Percentiles rank a stretch among this genome's conserved stretches.
phyloP scores from a whole-genome alignment of 768 basidiomycete genomes.

The Suillus lakei region DNA sequence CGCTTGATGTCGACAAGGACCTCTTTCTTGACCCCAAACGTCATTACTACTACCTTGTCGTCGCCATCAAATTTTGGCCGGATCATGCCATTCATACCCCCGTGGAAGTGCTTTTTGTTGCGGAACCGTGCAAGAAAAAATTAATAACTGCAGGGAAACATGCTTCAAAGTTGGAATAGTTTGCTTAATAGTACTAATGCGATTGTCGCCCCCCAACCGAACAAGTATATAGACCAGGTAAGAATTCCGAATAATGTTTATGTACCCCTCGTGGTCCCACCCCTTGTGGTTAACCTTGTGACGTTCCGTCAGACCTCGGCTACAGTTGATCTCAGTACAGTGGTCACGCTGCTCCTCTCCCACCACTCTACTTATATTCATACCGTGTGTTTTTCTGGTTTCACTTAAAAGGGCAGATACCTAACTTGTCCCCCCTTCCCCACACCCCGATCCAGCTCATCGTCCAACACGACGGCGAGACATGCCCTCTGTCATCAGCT shows the following conservation, averaged over 20 bases:
- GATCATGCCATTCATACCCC: constrained; percentile 3
- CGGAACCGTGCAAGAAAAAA: not conserved
- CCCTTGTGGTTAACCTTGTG: not conserved
- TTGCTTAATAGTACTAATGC: too few relatives aligned
- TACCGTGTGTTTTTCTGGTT: not conserved
- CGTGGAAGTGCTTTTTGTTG: not conserved
- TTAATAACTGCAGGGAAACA: constrained; percentile 6
- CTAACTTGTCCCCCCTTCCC: not conserved
- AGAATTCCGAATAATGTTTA: not conserved
- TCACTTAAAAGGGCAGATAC: not conserved
- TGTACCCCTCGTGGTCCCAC: not conserved
- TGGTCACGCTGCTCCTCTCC: not conserved
- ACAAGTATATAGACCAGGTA: not conserved
- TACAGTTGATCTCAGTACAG: not conserved
- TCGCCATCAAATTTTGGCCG: not conserved
- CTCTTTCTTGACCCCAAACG: not conserved
- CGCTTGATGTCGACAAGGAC: not conserved
- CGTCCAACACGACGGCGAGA: not conserved
- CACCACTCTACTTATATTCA: not conserved
- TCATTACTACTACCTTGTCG: not conserved
- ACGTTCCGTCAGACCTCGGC: not conserved
- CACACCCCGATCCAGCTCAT: not conserved
- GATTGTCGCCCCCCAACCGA: not conserved
- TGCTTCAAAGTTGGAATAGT: not conserved
- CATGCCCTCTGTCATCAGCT: constrained; percentile 9